Conservation (phyloP, 2,329 filamentous ascomycete genomes). For the Calonectria naviculata region DNA sequence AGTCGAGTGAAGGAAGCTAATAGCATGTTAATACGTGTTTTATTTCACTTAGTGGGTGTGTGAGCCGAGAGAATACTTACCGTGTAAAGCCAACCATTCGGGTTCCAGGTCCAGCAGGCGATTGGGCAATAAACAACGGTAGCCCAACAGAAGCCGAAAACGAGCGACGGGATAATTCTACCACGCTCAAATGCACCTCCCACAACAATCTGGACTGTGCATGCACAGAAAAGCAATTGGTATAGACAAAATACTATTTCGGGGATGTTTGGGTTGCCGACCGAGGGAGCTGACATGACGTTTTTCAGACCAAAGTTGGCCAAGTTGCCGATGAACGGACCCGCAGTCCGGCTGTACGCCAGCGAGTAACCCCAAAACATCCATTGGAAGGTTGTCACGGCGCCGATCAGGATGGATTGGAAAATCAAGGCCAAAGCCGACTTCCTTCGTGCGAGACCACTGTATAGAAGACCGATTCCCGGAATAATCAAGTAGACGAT, state of each 20-base stretch:
- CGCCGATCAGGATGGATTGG: slow-evolving; percentile 57
- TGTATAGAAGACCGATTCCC: slow-evolving; percentile 47
- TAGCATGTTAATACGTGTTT: not conserved
- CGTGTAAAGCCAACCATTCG: slow-evolving; percentile 71
- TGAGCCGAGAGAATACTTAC: slow-evolving; percentile 52
- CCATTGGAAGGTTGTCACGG: slow-evolving; percentile 55
- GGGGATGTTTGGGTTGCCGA: slow-evolving; percentile 47
- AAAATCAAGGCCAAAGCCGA: slow-evolving; percentile 56
- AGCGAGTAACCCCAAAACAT: slow-evolving; percentile 59
- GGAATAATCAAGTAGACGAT: slow-evolving; percentile 29
- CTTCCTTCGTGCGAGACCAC: slow-evolving; percentile 50
- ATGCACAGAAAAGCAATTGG: slow-evolving; percentile 29
- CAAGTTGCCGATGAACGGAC: slow-evolving; percentile 47
- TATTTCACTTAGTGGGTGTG: not conserved
- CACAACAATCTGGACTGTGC: slow-evolving; percentile 51
- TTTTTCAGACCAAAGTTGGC: slow-evolving; percentile 47
- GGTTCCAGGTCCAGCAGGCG: slow-evolving; percentile 75
- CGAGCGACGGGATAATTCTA: slow-evolving; percentile 58
- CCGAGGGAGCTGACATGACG: slow-evolving; percentile 45
- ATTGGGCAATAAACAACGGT: slow-evolving; percentile 71
- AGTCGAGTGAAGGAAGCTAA: slow-evolving; percentile 57
- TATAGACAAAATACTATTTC: slow-evolving; percentile 49
- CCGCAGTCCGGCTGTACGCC: slow-evolving; percentile 47
- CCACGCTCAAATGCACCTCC: slow-evolving; percentile 51
- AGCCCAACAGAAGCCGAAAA: slow-evolving; percentile 72